phyloP scores from a whole-genome alignment of 2,329 filamentous ascomycete species.

The Gnomoniopsis smithogilvyi region DNA sequence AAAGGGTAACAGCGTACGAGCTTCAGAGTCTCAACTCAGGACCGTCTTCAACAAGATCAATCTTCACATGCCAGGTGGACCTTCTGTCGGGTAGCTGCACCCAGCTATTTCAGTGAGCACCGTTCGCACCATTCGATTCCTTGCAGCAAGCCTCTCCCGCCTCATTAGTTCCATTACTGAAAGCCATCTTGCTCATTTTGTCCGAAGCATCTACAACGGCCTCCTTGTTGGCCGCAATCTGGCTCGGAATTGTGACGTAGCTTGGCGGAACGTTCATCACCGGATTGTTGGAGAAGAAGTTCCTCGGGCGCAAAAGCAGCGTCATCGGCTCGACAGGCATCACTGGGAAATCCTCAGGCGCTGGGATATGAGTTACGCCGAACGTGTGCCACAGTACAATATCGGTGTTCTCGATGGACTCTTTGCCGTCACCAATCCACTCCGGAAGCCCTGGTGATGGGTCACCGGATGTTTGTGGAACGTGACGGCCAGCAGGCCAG shows the following conservation, averaged over 20 bases:
- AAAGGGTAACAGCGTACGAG: too few relatives aligned
- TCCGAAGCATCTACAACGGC: constrained; percentile 46
- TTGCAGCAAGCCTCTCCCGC: constrained; percentile 8
- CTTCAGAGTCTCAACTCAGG: too few relatives aligned
- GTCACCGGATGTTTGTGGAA: constrained; percentile 82
- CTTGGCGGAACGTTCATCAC: constrained; percentile 77
- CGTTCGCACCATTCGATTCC: constrained; percentile 13
- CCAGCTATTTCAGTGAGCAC: not conserved
- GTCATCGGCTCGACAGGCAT: constrained; percentile 89
- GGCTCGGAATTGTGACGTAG: constrained; percentile 69
- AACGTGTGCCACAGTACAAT: constrained; percentile 94
- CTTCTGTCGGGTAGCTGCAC: not conserved
- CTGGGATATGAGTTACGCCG: constrained; percentile 83
- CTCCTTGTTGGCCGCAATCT: constrained; percentile 48
- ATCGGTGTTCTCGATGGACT: constrained; percentile 75
- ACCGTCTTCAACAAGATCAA: too few relatives aligned
- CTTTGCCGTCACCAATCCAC: constrained; percentile 71
- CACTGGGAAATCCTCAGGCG: constrained; percentile 86
- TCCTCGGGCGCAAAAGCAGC: constrained; percentile 70
- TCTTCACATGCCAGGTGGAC: too few relatives aligned
- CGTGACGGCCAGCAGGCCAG: constrained; percentile 82
- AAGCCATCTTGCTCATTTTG: constrained; percentile 41
- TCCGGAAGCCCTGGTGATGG: constrained; percentile 69
- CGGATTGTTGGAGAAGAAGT: constrained; percentile 81
- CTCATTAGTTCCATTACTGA: constrained; percentile 12